These are phyloP conservation scores for Metschnikowia corniflorae DNA, from an alignment of 805 yeast genomes.

Conservation along the genomic window DNA sequence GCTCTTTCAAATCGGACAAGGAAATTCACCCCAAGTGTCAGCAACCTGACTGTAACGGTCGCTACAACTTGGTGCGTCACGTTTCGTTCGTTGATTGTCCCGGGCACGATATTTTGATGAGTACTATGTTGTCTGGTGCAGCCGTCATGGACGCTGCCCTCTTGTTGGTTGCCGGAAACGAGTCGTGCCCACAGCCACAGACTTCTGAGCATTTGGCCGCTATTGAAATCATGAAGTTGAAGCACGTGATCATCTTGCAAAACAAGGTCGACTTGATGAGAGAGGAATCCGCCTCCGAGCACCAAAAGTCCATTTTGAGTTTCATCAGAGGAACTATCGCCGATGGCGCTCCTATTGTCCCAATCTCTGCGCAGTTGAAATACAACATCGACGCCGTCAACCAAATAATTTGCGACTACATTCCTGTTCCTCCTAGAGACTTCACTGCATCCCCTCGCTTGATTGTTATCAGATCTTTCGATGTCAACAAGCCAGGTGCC, in stretches of 20 bases:
- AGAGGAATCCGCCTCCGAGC: conserved; percentile 94
- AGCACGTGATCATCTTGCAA: conserved; percentile 93
- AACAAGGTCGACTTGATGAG: conserved; percentile 98
- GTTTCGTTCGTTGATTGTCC: conserved; percentile 99
- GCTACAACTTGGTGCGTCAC: conserved; percentile 88
- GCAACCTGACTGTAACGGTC: conserved; percentile 82
- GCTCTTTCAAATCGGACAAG: conserved; percentile 89
- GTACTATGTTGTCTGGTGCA: conserved; percentile 99
- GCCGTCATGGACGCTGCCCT: conserved; percentile 99
- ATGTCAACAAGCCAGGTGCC: conserved; percentile 98
- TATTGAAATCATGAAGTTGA: conserved; percentile 97
- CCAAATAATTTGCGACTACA: conserved; percentile 89
- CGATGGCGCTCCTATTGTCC: conserved; percentile 98
- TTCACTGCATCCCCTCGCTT: conserved; percentile 90
- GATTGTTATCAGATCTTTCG: conserved; percentile 96
- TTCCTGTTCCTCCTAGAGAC: conserved; percentile 96
- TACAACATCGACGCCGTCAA: conserved; percentile 98
- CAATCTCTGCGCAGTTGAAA: conserved; percentile 97
- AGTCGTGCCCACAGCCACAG: conserved; percentile 99
- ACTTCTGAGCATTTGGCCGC: conserved; percentile 99
- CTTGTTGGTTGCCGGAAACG: conserved; percentile 94
- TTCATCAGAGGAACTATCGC: conserved; percentile 98
- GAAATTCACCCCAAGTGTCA: conserved; percentile 93
- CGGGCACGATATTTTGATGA: conserved; percentile 99
- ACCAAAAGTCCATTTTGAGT: conserved; percentile 84